These are phyloP conservation scores for Groenewaldozyma tartarivorans DNA, from an alignment of 805 yeast genomes.

Conservation along the genomic window DNA sequence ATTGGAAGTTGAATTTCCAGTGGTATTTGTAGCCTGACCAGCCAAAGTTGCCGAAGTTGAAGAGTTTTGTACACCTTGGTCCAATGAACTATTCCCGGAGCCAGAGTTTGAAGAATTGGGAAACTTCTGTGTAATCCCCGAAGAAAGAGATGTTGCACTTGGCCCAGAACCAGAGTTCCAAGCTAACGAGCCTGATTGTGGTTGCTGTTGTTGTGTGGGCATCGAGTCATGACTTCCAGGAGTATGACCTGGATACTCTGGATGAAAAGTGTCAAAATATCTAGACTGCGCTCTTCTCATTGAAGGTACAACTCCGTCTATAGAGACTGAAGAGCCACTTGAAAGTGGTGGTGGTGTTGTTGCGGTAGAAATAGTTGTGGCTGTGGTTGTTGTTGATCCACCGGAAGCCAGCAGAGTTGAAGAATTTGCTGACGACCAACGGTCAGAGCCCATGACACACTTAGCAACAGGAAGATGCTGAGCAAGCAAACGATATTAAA, in stretches of 20 bases:
- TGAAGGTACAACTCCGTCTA: too few relatives aligned
- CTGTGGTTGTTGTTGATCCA: too few relatives aligned
- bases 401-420: too few relatives aligned
- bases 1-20: not conserved
- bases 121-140: not conserved
- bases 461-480: too few relatives aligned
- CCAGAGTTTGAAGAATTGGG: not conserved
- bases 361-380: too few relatives aligned
- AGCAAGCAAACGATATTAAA: too few relatives aligned
- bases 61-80: not conserved
- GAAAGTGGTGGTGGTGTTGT: too few relatives aligned
- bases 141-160: not conserved
- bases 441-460: too few relatives aligned
- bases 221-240: not conserved
- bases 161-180: too few relatives aligned
- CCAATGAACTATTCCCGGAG: not conserved
- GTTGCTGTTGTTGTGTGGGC: not conserved
- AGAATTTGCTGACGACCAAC: too few relatives aligned
- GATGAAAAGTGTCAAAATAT: slow-evolving; percentile 16
- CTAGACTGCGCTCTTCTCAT: slow-evolving; percentile 18
- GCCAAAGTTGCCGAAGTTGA: not conserved
- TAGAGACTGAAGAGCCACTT: too few relatives aligned
- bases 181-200: not conserved
- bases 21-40: too few relatives aligned
- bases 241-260: not conserved